phyloP scores from a whole-genome alignment of 1,284 basidiomycete genomes.

The Tylopilus sp. region DNA sequence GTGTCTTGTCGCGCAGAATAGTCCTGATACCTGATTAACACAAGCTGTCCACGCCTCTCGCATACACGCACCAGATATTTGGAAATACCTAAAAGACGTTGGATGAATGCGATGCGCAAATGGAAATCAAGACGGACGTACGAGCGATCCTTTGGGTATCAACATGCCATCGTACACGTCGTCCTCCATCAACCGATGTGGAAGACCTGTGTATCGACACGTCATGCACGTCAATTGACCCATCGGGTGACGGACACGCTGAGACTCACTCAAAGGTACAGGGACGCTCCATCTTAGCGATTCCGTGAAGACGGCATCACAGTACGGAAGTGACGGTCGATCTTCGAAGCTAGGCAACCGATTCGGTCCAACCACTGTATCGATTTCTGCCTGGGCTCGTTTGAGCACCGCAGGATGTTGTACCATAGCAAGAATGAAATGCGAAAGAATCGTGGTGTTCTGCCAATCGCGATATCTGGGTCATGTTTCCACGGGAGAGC shows the following conservation, averaged over 20 bases:
- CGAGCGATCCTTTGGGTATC: constrained; percentile 59
- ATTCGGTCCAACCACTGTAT: constrained; percentile 58
- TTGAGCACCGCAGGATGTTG: constrained; percentile 59
- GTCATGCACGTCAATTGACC: background rate
- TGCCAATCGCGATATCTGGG: constrained; percentile 28
- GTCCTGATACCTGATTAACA: constrained; percentile 46
- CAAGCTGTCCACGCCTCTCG: background rate
- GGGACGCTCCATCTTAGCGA: constrained; percentile 61
- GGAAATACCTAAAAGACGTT: constrained; percentile 42
- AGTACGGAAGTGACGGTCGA: constrained; percentile 59
- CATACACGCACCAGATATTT: constrained; percentile 58
- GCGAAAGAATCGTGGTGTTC: constrained; percentile 60
- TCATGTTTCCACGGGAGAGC: background rate
- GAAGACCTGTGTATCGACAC: constrained; percentile 46
- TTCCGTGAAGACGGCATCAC: constrained; percentile 60
- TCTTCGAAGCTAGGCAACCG: constrained; percentile 66
- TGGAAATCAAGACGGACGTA: constrained; percentile 29
- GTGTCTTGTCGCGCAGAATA: constrained; percentile 58
- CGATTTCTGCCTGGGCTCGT: constrained; percentile 69
- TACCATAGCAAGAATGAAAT: constrained; percentile 73
- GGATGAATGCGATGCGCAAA: constrained; percentile 7
- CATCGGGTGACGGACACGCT: background rate
- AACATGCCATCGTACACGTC: constrained; percentile 58
- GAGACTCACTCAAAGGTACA: constrained; percentile 61
- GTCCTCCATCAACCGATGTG: constrained; percentile 60